These are phyloP conservation scores for Rhizophagus clarus DNA, from an alignment of 192 early-diverging fungal species.

Conservation along the genomic window DNA sequence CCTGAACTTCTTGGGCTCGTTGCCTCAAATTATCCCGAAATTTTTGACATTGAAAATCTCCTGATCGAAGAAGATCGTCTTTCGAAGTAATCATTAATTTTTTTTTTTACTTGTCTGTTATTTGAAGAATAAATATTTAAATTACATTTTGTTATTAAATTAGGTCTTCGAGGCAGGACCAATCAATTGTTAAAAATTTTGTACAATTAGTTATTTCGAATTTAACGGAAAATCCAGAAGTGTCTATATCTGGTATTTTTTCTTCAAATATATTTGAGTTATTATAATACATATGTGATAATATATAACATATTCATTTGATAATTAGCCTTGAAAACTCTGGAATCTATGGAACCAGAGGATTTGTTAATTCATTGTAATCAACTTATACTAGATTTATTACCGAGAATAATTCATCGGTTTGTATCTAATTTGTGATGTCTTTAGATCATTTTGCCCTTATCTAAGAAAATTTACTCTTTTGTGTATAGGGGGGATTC, in stretches of 20 bases:
- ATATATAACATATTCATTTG: not conserved
- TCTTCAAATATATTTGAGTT: not conserved
- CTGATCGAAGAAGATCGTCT: constrained; percentile 33
- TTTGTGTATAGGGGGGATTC: not conserved
- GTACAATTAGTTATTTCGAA: not conserved
- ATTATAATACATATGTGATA: not conserved
- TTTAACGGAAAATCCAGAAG: not conserved
- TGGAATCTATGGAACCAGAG: constrained; percentile 25
- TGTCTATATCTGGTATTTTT: not conserved
- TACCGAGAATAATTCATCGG: constrained; percentile 33
- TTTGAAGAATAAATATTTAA: constrained; percentile 7
- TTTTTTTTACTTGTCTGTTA: not conserved
- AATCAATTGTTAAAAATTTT: not conserved
- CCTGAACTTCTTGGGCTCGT: constrained; percentile 40
- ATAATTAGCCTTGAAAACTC: constrained; percentile 21
- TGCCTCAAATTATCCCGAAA: constrained; percentile 41
- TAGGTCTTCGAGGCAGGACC: not conserved
- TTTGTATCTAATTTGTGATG: constrained; percentile 6
- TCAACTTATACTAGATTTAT: constrained; percentile 13
- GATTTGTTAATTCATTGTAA: constrained; percentile 22
- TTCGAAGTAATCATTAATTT: not conserved
- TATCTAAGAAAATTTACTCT: not conserved
- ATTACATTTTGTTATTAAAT: not conserved
- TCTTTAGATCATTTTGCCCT: not conserved
- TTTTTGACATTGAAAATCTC: constrained; percentile 42